Percentiles rank a stretch among this genome's conserved stretches.
Conservation (phyloP, 176 grass and related monocot species). For the Microstegium vimineum region DNA sequence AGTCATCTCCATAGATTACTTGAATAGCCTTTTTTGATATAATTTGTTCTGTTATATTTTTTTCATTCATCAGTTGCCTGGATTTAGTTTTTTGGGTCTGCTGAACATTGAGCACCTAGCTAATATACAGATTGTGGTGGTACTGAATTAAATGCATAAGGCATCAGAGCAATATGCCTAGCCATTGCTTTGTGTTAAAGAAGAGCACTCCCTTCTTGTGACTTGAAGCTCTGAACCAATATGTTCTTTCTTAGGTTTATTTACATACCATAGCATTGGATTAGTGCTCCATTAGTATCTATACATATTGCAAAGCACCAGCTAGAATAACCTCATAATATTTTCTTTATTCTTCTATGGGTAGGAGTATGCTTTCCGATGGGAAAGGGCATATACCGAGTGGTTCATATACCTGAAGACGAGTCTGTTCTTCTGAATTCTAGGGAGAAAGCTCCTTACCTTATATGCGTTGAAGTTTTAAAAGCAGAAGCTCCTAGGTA, state of each 20-base stretch:
- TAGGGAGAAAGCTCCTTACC: slow-evolving; percentile 98
- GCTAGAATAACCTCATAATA: slow-evolving; percentile 15
- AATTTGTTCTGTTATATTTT: background rate
- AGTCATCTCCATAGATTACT: background rate
- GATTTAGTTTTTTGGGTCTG: background rate
- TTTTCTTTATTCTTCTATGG: slow-evolving; percentile 27
- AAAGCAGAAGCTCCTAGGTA: slow-evolving; percentile 91
- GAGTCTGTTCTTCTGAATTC: slow-evolving; percentile 95
- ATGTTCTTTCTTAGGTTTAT: slow-evolving; percentile 10
- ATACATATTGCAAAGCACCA: slow-evolving; percentile 4
- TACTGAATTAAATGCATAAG: background rate
- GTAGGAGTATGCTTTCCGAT: slow-evolving; percentile 96
- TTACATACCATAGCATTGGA: background rate
- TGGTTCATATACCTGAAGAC: slow-evolving; percentile 95
- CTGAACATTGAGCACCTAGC: background rate
- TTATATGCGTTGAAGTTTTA: slow-evolving; percentile 98
- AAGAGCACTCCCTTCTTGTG: background rate
- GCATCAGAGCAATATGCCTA: background rate
- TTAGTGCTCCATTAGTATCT: background rate
- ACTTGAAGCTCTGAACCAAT: background rate
- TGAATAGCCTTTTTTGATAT: background rate
- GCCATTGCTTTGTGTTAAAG: background rate
- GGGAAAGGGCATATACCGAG: slow-evolving; percentile 91
- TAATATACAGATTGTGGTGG: background rate
- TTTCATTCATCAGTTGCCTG: background rate